Base-by-base conservation (phyloP, 805 yeast genomes). In the Tetrapisispora arboricola region DNA sequence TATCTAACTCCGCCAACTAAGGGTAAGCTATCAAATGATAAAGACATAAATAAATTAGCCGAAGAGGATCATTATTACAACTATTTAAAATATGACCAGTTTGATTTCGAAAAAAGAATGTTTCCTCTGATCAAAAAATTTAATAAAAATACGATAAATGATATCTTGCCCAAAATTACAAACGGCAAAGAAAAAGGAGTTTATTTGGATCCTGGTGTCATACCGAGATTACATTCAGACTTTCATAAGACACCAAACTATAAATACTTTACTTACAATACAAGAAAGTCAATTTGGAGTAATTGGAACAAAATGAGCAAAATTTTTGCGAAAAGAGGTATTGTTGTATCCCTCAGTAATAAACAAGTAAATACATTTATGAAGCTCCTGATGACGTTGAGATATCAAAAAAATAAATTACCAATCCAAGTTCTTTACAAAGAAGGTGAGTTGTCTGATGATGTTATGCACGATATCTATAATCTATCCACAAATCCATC, bases 391-490 rank as follows among this genome's bases (percentile, higher is more conserved):
- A 69, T 72, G 1, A 54, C 73, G 33, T 49, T 68, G 17, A 53
- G 72, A 27, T 60, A 56, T 15, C 40, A 53, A 10, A 58, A 60
- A 1, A 70, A 67, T 48, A 44, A 38, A 11, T 48, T 65, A 21
- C 75, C 75, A 5, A 63, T 70, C 28, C 68, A 70, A 53, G 45
- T 70, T 6, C 51, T 70, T n/a, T 61, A 56, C 38, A 58, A 58
- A 38, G 65, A 61, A 26, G 63, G 62, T 37, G 67, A 64, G 35
- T 36, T 64, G 60, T 66, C 48, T 2, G 38, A 48, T 12, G 52
- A 52, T 2, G 43, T 61, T 1, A 63, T 63, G 21, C 53, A 60
- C 16, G 49, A 47, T 19, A 44, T 72, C n/a, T 48, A 59, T 15
- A 52, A 60, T 13, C 49, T 61, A 12, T 70, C 73, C 0, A 41